Evolutionary conservation across 352 stramenopile genomes (phyloP), one percentile per base, ranked within the genome.

Genomic region (Blastocystis sp.): DNA sequence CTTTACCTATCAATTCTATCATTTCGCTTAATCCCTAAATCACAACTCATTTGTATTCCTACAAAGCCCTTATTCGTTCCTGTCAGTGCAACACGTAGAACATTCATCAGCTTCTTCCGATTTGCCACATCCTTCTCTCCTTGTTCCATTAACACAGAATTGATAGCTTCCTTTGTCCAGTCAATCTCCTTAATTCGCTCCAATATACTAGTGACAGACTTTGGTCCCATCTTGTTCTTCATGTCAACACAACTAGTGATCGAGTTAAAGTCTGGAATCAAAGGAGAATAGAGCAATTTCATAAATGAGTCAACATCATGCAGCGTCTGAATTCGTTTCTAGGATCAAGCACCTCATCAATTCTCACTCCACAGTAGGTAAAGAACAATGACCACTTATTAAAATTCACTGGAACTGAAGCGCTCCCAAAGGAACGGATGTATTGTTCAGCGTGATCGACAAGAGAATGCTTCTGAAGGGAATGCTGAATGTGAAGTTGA

Each of bases 1-100:
- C 35, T 42, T 80, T 80, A 24, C 49, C 49, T 12, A 80, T 80
- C 27, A 80, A 39, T 29, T 80, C 69, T 32, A 80, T 80, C 43
- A 63, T 80, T 35, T 80, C 69, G 49, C 69, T 61, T 42, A 80
- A 61, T 27, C 69, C 69, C 69, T 80, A 59, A 32, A 63, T 80
- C 21, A 61, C 7, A 80, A 7, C 27, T 4, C 24, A 16, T 14
- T 12, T 61, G 16, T 29, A 12, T 11, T 14, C 43, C 69, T 63
- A 80, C 69, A 59, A 80, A 80, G 14, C 69, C 69, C 24, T 32
- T 80, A 19, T 80, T 80, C 46, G 14, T 42, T 5, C 69, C 69
- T 27, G 69, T 80, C 27, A 80, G 24, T 39, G 35, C 69, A 12
- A 80, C 35, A 21, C 69, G 69, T 32, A 80, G 69, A 59, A 35